A percentile compares a stretch with the other conserved stretches of the same genome.
Conservation (phyloP, 441 rosid genomes). For the Gossypium davidsonii region DNA sequence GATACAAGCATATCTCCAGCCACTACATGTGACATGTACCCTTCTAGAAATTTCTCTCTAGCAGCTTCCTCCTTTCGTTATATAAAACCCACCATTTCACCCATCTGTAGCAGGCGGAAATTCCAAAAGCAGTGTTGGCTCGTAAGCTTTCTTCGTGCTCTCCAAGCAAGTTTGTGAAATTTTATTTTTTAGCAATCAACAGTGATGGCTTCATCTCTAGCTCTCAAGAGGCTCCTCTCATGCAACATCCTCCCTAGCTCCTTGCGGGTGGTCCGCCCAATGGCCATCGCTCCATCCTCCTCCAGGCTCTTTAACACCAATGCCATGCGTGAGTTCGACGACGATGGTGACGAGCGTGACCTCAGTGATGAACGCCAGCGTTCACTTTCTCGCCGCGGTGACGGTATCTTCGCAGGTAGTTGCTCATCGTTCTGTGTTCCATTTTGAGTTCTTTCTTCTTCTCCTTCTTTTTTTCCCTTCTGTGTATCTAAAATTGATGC, state of each 20-base stretch:
- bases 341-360: slow-evolving; percentile 20
- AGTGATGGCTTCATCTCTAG: slow-evolving; percentile 51
- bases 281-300: slow-evolving; percentile 3
- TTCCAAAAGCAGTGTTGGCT: background rate
- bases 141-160: background rate
- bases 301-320: slow-evolving; percentile 57
- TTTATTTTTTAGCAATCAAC: background rate
- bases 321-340: slow-evolving; percentile 32
- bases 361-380: slow-evolving; percentile 28
- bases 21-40: background rate
- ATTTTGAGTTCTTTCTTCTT: background rate
- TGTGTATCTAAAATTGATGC: background rate
- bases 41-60: slow-evolving; percentile 24
- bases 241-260: slow-evolving; percentile 22
- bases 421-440: slow-evolving; percentile 1
- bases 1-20: background rate
- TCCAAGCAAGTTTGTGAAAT: background rate
- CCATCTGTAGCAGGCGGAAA: background rate
- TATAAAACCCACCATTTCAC: background rate
- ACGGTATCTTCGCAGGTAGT: slow-evolving; percentile 48
- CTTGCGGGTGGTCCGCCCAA: slow-evolving; percentile 20
- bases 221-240: slow-evolving; percentile 39
- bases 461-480: background rate
- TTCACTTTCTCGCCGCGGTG: slow-evolving; percentile 35
- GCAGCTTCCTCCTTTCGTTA: slow-evolving; percentile 13